Evolutionary conservation across 257 asterid species (phyloP).

Genomic region (Solanum peruvianum): DNA sequence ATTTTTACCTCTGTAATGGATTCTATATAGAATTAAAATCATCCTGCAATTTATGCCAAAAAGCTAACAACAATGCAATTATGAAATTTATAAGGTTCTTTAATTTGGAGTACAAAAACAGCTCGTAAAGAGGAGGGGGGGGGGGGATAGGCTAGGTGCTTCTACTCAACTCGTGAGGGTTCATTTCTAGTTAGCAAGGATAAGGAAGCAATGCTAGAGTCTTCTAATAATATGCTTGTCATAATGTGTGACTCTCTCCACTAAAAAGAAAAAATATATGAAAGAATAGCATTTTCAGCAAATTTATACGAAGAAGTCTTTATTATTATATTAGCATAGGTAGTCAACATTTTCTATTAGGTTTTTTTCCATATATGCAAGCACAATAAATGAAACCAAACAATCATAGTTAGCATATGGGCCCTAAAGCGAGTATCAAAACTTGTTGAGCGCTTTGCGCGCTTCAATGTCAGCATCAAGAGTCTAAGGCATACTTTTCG

Average conservation of each 20-base stretch:
- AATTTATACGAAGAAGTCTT: not conserved
- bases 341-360: not conserved
- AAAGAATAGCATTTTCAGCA: not conserved
- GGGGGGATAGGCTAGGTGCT: not conserved
- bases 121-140: not conserved
- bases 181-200: not conserved
- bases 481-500: not conserved
- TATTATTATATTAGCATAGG: not conserved
- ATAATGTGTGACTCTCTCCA: not conserved
- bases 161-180: not conserved
- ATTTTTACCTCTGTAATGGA: not conserved
- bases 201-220: not conserved
- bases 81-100: not conserved
- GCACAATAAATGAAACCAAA: not conserved
- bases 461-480: not conserved
- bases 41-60: not conserved
- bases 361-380: not conserved
- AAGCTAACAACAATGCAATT: not conserved
- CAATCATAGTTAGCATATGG: not conserved
- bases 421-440: not conserved
- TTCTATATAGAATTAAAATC: not conserved
- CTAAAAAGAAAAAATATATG: not conserved
- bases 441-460: not conserved
- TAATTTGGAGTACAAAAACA: not conserved
- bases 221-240: not conserved